Evolutionary conservation across 192 early-diverging fungal species (phyloP).

Genomic region (Coemansia reversa): DNA sequence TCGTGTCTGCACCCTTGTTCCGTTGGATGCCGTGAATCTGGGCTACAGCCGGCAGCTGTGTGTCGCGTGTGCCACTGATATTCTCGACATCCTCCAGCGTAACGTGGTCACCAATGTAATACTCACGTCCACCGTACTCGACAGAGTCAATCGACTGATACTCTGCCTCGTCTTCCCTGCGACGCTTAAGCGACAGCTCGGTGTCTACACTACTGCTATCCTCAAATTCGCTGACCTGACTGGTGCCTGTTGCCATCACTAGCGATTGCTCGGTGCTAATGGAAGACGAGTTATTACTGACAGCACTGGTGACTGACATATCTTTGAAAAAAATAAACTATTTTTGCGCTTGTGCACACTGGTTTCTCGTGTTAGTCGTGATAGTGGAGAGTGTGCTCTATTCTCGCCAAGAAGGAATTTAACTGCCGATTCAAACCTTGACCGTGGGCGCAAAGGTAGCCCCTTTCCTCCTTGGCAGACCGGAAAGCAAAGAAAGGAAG

Average conservation of each 20-base stretch:
- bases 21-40: conserved; percentile 39
- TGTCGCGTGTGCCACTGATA: conserved; percentile 29
- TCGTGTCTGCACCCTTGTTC: not conserved
- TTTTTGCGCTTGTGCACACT: too few species aligned
- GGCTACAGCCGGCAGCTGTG: conserved; percentile 19
- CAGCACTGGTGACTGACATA: too few species aligned
- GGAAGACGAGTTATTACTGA: too few species aligned
- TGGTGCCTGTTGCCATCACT: conserved; percentile 6
- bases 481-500: too few species aligned
- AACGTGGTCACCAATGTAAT: conserved; percentile 47
- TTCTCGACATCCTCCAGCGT: conserved; percentile 35
- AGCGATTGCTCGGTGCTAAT: not conserved
- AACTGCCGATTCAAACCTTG: too few species aligned
- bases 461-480: too few species aligned
- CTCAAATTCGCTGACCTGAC: not conserved
- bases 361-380: too few species aligned
- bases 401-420: too few species aligned
- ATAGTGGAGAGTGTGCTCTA: too few species aligned
- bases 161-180: conserved; percentile 3
- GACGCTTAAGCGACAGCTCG: conserved; percentile 14
- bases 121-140: conserved; percentile 29
- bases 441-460: too few species aligned
- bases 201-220: conserved; percentile 7
- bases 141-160: conserved; percentile 6
- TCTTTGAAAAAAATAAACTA: too few species aligned